Percentiles rank a stretch among this genome's conserved stretches.
These are phyloP conservation scores for Paraphaeosphaeria minitans DNA, from an alignment of 2,329 filamentous ascomycete genomes.

Conservation along the genomic window DNA sequence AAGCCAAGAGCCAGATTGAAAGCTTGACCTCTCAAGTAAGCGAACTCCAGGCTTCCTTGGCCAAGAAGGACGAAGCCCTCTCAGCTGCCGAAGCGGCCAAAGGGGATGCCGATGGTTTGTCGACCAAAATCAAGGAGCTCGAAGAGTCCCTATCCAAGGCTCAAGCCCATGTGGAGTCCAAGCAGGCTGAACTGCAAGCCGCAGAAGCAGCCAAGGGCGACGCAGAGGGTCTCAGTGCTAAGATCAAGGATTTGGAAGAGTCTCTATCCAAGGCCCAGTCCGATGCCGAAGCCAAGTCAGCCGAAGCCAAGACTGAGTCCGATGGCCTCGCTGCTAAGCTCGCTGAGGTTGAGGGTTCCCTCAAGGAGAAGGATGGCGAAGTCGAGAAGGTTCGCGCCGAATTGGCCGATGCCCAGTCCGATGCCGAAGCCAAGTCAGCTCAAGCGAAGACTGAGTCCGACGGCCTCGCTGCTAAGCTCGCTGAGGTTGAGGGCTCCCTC, in stretches of 20 bases:
- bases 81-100: slow-evolving; percentile 17
- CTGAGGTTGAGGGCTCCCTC: slow-evolving; percentile 12
- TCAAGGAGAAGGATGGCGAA: slow-evolving; percentile 14
- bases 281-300: slow-evolving; percentile 12
- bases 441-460: neutral
- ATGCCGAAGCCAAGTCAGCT: slow-evolving; percentile 11
- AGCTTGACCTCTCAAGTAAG: slow-evolving; percentile 26
- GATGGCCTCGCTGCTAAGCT: slow-evolving; percentile 12
- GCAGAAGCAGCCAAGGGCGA: slow-evolving; percentile 58
- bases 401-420: slow-evolving; percentile 12
- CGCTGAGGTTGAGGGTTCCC: slow-evolving; percentile 10
- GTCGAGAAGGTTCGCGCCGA: slow-evolving; percentile 14
- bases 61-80: slow-evolving; percentile 30
- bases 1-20: slow-evolving; percentile 19
- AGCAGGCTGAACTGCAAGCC: slow-evolving; percentile 16
- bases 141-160: slow-evolving; percentile 9
- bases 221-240: slow-evolving; percentile 29
- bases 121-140: slow-evolving; percentile 4
- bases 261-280: slow-evolving; percentile 20
- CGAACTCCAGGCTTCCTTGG: slow-evolving; percentile 30
- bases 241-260: slow-evolving; percentile 34
- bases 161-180: slow-evolving; percentile 16
- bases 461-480: slow-evolving; percentile 12
- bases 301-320: neutral
- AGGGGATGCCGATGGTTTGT: slow-evolving; percentile 11